A percentile compares a stretch with the other conserved stretches of the same genome.
Evolutionary conservation across 768 basidiomycete genomes (phyloP).

Genomic region (Suillus alpinus): DNA sequence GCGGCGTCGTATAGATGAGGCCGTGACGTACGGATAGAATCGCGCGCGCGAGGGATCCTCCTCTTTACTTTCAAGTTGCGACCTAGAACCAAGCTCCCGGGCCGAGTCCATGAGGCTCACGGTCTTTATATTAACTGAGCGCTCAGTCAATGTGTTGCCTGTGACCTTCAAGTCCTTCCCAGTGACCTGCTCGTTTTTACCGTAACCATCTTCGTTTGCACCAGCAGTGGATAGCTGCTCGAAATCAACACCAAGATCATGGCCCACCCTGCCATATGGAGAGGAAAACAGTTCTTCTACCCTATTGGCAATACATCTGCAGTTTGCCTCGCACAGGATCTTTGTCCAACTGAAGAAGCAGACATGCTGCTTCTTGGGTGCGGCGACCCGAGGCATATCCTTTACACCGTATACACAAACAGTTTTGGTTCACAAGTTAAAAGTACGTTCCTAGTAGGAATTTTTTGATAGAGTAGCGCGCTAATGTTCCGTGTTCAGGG

Average conservation of each 20-base stretch:
- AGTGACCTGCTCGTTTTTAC: background rate
- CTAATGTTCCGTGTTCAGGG: constrained; percentile 9
- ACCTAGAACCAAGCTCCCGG: background rate
- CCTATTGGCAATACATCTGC: too few species aligned
- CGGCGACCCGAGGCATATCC: constrained; percentile 54
- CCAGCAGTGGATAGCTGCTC: background rate
- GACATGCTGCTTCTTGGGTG: constrained; percentile 52
- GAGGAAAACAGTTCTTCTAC: constrained; percentile 48
- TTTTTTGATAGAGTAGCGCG: background rate
- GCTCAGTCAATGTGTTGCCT: background rate
- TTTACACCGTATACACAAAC: constrained; percentile 42
- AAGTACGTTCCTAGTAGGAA: background rate
- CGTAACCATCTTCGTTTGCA: background rate
- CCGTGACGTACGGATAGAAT: too few species aligned
- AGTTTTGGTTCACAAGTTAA: background rate
- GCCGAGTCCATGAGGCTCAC: background rate
- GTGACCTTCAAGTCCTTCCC: background rate
- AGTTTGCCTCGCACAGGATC: constrained; percentile 44
- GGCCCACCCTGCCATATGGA: constrained; percentile 45
- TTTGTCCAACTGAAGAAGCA: constrained; percentile 47
- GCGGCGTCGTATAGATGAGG: too few species aligned
- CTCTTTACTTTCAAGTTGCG: background rate
- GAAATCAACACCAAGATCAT: constrained; percentile 21
- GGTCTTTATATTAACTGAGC: background rate
- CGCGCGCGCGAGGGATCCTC: background rate